phyloP scores from a whole-genome alignment of 768 basidiomycete species.

The Calocera cornea region DNA sequence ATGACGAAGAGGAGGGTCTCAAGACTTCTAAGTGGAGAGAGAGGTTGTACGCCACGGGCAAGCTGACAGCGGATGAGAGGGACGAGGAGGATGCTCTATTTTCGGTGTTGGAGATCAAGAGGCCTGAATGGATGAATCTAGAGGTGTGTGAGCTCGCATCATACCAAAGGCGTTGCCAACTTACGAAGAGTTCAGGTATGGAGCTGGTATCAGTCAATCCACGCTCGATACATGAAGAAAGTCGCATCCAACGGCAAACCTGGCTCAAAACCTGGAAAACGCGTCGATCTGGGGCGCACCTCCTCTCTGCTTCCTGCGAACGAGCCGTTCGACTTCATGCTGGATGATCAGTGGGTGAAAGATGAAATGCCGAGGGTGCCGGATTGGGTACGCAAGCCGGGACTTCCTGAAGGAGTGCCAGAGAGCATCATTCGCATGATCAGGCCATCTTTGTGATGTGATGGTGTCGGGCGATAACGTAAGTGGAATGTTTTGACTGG shows the following conservation, averaged over 20 bases:
- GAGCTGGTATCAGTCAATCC: neutral
- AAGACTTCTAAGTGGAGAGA: neutral
- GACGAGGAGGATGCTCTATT: neutral
- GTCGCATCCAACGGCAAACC: neutral
- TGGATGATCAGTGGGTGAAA: neutral
- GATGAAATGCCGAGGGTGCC: neutral
- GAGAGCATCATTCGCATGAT: neutral
- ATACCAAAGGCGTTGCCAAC: neutral
- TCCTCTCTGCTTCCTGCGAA: neutral
- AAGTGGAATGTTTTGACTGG: neutral
- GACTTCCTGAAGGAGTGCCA: neutral
- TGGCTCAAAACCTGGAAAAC: neutral
- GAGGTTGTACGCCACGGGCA: neutral
- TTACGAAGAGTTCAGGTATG: neutral
- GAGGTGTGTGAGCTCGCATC: neutral
- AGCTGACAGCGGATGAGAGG: neutral
- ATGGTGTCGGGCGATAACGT: neutral
- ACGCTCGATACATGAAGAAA: neutral
- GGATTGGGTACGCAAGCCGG: neutral
- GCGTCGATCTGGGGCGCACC: neutral
- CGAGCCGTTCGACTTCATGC: neutral
- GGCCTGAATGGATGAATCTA: neutral
- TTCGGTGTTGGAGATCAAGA: neutral
- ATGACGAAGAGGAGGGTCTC: neutral
- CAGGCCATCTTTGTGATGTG: neutral